These are phyloP conservation scores for Odontarrhena argentea DNA, from an alignment of 345 rosid genomes.

Conservation along the genomic window DNA sequence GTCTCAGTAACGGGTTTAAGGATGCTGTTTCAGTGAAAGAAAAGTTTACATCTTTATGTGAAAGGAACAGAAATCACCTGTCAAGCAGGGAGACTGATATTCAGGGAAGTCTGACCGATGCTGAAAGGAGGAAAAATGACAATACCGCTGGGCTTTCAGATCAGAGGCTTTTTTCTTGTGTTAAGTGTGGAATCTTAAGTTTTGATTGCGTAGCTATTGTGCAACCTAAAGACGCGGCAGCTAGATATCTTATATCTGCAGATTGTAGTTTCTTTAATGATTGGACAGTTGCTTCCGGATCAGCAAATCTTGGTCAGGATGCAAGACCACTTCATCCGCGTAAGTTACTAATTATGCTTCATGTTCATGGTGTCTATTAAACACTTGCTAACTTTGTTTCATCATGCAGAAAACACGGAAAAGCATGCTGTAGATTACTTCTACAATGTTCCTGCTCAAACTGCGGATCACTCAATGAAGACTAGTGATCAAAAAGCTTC, in stretches of 20 bases:
- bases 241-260: constrained; percentile 85
- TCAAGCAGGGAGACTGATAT: constrained; percentile 40
- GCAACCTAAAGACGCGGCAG: constrained; percentile 83
- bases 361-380: constrained; percentile 4
- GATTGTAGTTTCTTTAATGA: constrained; percentile 91
- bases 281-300: constrained; percentile 71
- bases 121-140: constrained; percentile 38
- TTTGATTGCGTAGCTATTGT: constrained; percentile 85
- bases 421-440: constrained; percentile 44
- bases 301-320: constrained; percentile 38
- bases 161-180: constrained; percentile 93
- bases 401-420: constrained; percentile 50
- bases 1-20: constrained; percentile 31
- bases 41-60: constrained; percentile 64
- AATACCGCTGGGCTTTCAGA: constrained; percentile 64
- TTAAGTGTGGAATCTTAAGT: constrained; percentile 84
- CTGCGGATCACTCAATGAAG: constrained; percentile 39
- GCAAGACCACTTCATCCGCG: constrained; percentile 47
- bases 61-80: constrained; percentile 50
- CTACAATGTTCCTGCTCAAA: constrained; percentile 54
- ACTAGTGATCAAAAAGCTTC: constrained; percentile 42
- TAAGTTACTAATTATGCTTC: constrained; percentile 43
- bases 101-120: constrained; percentile 27
- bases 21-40: constrained; percentile 55
- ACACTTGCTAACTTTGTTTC: constrained; percentile 26